Evolutionary conservation across 2,329 filamentous ascomycete species (phyloP).

Genomic region (Apiospora pterosperma): DNA sequence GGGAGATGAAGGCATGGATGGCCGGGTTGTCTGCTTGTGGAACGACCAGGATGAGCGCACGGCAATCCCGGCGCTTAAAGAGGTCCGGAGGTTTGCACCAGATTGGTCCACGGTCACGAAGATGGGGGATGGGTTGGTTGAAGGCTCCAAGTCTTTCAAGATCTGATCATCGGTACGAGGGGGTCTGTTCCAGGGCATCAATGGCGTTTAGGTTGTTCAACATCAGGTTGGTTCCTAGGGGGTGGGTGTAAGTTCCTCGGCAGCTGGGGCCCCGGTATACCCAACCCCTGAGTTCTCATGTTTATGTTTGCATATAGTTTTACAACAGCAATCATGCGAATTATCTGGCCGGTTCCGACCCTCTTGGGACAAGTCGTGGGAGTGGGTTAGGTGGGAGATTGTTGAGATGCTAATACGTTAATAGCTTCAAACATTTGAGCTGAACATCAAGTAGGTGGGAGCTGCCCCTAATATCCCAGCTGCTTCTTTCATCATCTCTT

Average conservation of each 20-base stretch:
- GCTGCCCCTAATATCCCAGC: background rate
- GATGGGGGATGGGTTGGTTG: background rate
- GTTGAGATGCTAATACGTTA: background rate
- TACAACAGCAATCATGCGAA: background rate
- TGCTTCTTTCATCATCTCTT: slow-evolving; percentile 6
- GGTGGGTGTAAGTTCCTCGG: background rate
- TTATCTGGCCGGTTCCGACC: too few species aligned
- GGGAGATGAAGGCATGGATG: background rate
- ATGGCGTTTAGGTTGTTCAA: background rate
- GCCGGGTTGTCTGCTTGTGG: slow-evolving; percentile 4
- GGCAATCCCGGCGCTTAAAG: slow-evolving; percentile 3
- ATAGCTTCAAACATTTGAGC: background rate
- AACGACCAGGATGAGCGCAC: slow-evolving; percentile 2
- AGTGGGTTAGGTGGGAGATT: background rate
- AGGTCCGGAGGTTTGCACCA: slow-evolving; percentile 4
- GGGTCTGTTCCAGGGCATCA: background rate
- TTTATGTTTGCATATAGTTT: background rate
- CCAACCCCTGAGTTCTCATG: background rate
- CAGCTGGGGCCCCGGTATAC: background rate
- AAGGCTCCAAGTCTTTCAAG: slow-evolving; percentile 4
- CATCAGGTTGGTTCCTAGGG: background rate
- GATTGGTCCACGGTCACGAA: slow-evolving; percentile 2
- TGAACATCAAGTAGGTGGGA: background rate
- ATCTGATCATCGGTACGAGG: background rate
- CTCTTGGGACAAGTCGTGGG: too few species aligned